Conservation (phyloP, 371 early-diverging fungal genomes). For the Mortierella polycephala region DNA sequence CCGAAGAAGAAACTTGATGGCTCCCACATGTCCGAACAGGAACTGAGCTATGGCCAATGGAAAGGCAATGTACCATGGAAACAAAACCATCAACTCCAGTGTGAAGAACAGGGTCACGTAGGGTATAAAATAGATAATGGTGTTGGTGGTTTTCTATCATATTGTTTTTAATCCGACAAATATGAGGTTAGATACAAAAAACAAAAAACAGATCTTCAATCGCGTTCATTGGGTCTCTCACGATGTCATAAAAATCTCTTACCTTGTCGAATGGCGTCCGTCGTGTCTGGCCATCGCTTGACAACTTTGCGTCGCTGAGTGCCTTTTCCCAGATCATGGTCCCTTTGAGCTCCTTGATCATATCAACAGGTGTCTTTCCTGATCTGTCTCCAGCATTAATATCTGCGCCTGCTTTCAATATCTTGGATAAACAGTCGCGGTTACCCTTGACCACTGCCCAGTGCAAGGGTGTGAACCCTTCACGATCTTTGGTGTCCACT, state of each 20-base stretch:
- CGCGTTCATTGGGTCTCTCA: neutral
- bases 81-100: slow-evolving; percentile 65
- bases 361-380: slow-evolving; percentile 80
- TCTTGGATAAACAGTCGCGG: slow-evolving; percentile 64
- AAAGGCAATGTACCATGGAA: slow-evolving; percentile 84
- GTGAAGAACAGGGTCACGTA: slow-evolving; percentile 70
- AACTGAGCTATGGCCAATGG: slow-evolving; percentile 69
- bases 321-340: slow-evolving; percentile 58
- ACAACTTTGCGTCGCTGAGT: slow-evolving; percentile 77
- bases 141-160: slow-evolving; percentile 64
- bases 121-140: slow-evolving; percentile 77
- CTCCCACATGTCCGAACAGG: slow-evolving; percentile 67
- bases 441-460: slow-evolving; percentile 79
- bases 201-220: neutral
- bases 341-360: slow-evolving; percentile 53
- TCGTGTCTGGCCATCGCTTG: slow-evolving; percentile 37
- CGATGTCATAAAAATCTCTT: neutral
- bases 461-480: slow-evolving; percentile 76
- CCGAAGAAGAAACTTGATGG: slow-evolving; percentile 70
- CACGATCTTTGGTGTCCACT: slow-evolving; percentile 73
- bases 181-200: neutral
- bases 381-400: slow-evolving; percentile 69
- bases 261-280: slow-evolving; percentile 52
- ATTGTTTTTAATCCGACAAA: too few species aligned
- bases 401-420: slow-evolving; percentile 72